Percentiles rank a stretch among this genome's conserved stretches.
phyloP scores from a whole-genome alignment of 2,329 filamentous ascomycete genomes.

The Fusarium sp. region DNA sequence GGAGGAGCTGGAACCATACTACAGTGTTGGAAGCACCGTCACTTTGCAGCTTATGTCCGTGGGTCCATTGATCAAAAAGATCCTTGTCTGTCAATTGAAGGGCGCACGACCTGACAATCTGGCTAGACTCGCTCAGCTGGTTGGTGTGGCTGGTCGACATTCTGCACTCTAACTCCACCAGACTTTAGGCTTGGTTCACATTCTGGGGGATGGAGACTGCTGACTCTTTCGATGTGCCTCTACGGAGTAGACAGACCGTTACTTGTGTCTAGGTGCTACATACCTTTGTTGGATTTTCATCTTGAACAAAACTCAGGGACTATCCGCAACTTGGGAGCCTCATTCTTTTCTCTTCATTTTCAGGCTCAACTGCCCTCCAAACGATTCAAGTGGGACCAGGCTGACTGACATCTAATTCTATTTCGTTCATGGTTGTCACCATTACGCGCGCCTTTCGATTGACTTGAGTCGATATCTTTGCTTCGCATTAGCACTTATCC shows the following conservation, averaged over 20 bases:
- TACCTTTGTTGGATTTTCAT: slow-evolving; percentile 1
- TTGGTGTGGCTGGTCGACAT: slow-evolving; percentile 32
- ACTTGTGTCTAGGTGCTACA: not conserved
- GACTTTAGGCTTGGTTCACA: slow-evolving; percentile 5
- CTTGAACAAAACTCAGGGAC: slow-evolving; percentile 41
- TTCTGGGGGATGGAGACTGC: slow-evolving; percentile 18
- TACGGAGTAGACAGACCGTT: slow-evolving; percentile 5
- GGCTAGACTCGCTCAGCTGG: slow-evolving; percentile 34
- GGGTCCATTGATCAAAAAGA: slow-evolving; percentile 26
- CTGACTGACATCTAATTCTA: slow-evolving; percentile 6
- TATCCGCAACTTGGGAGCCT: slow-evolving; percentile 18
- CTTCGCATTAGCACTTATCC: slow-evolving; percentile 18
- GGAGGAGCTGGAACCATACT: not conserved
- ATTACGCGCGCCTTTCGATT: slow-evolving; percentile 36
- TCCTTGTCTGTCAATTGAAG: slow-evolving; percentile 44
- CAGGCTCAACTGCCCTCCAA: slow-evolving; percentile 7
- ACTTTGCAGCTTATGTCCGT: slow-evolving; percentile 12
- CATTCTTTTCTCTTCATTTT: slow-evolving; percentile 16
- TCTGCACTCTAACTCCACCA: slow-evolving; percentile 27
- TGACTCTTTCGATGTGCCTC: slow-evolving; percentile 26
- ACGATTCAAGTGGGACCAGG: slow-evolving; percentile 21
- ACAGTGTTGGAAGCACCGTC: slow-evolving; percentile 34
- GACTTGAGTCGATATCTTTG: slow-evolving; percentile 28
- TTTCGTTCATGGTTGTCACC: slow-evolving; percentile 24
- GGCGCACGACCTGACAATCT: slow-evolving; percentile 41